phyloP scores from a whole-genome alignment of 2,329 filamentous ascomycete species.

The Alternaria ethzedia region DNA sequence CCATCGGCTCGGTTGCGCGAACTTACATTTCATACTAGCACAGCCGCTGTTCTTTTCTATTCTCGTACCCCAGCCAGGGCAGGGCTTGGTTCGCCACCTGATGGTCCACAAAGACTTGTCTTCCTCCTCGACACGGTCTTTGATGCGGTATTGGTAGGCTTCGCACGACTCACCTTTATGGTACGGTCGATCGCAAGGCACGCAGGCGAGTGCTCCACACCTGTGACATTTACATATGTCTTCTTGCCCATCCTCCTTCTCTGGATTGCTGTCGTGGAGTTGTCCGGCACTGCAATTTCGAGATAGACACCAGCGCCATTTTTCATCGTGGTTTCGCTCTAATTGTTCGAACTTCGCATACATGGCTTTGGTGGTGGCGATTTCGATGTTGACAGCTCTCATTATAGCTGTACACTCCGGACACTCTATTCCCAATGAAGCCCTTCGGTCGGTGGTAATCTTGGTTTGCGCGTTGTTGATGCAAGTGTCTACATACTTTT shows the following conservation, averaged over 20 bases:
- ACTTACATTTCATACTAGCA: no score
- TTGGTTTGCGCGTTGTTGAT: no score
- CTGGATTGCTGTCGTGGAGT: no score
- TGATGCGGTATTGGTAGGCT: background rate
- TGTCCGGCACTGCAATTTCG: background rate
- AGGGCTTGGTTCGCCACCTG: no score
- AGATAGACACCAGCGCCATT: background rate
- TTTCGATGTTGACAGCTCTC: background rate
- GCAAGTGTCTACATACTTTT: background rate
- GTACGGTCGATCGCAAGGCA: background rate
- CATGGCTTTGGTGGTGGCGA: background rate
- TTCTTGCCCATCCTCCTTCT: no score
- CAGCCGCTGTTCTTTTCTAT: background rate
- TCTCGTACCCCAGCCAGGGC: background rate
- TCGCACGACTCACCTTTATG: background rate
- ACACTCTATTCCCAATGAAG: no score
- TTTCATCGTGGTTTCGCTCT: background rate
- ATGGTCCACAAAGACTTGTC: no score
- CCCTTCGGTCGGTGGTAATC: no score
- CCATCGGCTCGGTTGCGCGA: no score
- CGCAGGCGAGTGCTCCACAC: background rate
- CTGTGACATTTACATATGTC: accelerated
- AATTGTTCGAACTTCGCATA: background rate
- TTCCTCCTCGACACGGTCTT: background rate
- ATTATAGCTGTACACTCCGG: background rate